Evolutionary conservation across 129 eudicot species (phyloP).

Genomic region (Pittosporum tobira): DNA sequence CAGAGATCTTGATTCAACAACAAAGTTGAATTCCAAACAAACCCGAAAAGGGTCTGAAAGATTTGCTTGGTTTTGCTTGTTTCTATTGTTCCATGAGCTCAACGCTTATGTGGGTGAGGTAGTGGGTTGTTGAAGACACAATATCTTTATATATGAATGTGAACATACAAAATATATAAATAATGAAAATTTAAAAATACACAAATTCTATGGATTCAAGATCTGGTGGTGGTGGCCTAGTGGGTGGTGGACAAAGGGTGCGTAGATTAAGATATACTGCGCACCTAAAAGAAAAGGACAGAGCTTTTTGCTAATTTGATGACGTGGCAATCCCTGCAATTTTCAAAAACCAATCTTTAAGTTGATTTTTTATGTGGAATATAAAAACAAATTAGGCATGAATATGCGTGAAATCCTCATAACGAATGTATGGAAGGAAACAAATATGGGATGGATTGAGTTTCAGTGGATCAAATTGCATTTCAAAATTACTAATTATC

Average conservation of each 20-base stretch:
- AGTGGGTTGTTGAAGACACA: conserved; percentile 28
- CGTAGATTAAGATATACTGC: conserved; percentile 21
- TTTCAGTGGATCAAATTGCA: conserved; percentile 57
- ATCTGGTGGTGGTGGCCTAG: conserved; percentile 32
- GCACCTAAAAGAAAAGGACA: conserved; percentile 29
- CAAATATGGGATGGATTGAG: conserved; percentile 42
- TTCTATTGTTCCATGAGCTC: conserved; percentile 14
- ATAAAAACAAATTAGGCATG: not conserved
- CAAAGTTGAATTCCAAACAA: conserved; percentile 3
- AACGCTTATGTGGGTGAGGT: conserved; percentile 42
- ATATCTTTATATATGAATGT: conserved; percentile 14
- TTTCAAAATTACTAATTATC: not conserved
- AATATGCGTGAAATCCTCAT: too few relatives aligned
- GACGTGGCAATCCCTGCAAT: conserved; percentile 18
- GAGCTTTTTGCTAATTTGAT: conserved; percentile 7
- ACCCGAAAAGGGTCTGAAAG: conserved; percentile 8
- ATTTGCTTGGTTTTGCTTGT: conserved; percentile 4
- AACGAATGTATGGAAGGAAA: conserved; percentile 39
- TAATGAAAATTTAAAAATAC: not conserved
- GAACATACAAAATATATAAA: not conserved
- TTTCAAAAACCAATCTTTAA: not conserved
- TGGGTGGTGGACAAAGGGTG: conserved; percentile 18
- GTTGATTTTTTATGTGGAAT: too few relatives aligned
- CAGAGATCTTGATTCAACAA: not conserved
- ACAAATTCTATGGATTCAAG: conserved; percentile 1